Conservation (phyloP, 495 filamentous ascomycete species). For the Xylaria bambusicola region DNA sequence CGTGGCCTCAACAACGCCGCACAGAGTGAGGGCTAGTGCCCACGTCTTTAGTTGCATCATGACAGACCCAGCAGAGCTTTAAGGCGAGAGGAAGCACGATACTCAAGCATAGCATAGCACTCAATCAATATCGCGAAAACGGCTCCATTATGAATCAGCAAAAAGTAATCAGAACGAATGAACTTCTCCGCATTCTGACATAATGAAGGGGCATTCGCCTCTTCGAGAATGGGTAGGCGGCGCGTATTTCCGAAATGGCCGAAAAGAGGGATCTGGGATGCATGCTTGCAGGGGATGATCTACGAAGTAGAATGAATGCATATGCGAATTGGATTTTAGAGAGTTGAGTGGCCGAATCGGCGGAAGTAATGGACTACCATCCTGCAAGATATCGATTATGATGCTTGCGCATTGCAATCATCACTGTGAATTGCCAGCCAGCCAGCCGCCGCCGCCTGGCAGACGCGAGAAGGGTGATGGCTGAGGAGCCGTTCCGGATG, state of each 20-base stretch:
- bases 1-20: conserved; percentile 39
- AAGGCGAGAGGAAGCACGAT: neutral
- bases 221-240: conserved; percentile 3
- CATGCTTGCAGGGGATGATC: neutral
- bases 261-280: neutral
- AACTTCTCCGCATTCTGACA: conserved; percentile 6
- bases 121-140: neutral
- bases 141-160: neutral
- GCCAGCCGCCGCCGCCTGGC: neutral
- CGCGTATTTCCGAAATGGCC: conserved; percentile 9
- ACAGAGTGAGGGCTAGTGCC: conserved; percentile 26
- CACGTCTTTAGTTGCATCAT: conserved; percentile 21
- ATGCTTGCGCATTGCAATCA: neutral
- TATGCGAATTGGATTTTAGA: neutral
- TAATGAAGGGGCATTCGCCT: neutral
- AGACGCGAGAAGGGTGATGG: neutral
- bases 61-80: neutral
- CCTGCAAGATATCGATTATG: neutral
- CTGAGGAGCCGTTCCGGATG: conserved; percentile 14
- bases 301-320: neutral
- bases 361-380: neutral
- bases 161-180: neutral
- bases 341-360: neutral
- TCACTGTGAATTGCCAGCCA: no score
- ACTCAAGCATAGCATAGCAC: neutral